These are phyloP conservation scores for Trifolium dubium DNA, from an alignment of 306 rosid species.

Conservation along the genomic window DNA sequence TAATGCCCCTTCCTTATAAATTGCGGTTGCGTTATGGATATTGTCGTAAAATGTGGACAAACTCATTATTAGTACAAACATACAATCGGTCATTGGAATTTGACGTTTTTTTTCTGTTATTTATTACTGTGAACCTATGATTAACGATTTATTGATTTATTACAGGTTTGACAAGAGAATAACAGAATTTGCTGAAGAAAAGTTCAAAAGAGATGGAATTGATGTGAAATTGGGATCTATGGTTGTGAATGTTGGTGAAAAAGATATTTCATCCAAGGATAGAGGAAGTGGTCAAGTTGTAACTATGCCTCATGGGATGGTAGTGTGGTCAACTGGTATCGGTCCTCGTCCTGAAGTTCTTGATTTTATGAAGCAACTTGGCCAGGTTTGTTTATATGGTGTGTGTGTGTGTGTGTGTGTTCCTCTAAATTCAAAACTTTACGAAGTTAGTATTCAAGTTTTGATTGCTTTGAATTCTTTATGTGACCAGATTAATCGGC, in stretches of 20 bases:
- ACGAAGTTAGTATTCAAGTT: constrained; percentile 6
- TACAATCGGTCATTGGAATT: too few species aligned
- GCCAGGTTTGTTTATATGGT: constrained; percentile 83
- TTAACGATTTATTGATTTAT: constrained; percentile 7
- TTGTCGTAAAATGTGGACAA: too few species aligned
- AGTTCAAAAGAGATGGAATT: constrained; percentile 82
- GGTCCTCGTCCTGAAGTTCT: constrained; percentile 76
- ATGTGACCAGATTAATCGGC: constrained; percentile 65
- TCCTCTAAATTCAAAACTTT: neutral
- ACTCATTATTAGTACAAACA: too few species aligned
- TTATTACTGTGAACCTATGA: neutral
- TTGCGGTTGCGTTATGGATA: neutral
- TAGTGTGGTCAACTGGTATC: constrained; percentile 93
- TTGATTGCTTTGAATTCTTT: constrained; percentile 11
- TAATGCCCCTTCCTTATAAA: neutral
- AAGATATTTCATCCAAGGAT: constrained; percentile 78
- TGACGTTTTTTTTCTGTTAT: too few species aligned
- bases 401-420: neutral
- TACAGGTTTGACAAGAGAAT: constrained; percentile 95
- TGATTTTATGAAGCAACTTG: constrained; percentile 86
- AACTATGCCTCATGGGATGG: constrained; percentile 84
- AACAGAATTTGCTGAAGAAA: constrained; percentile 85
- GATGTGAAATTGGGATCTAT: constrained; percentile 87
- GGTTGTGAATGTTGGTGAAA: constrained; percentile 81
- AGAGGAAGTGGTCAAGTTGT: constrained; percentile 53